Evolutionary conservation across 2,329 filamentous ascomycete genomes (phyloP).

Genomic region (Hymenoscyphus fraxineus): DNA sequence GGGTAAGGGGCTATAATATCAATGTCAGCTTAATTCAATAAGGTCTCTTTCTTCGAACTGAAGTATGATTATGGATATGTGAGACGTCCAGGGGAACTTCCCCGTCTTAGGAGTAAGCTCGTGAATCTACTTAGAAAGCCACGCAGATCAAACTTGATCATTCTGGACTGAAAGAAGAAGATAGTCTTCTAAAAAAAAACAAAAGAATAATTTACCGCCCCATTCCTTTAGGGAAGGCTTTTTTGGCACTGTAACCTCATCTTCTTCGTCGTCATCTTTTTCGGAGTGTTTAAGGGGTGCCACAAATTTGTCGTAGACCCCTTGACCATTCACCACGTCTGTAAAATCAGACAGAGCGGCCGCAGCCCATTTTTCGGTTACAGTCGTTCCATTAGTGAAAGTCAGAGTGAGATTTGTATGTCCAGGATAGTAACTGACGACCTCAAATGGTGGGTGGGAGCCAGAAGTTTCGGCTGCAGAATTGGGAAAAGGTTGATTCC

Average conservation of each 20-base stretch:
- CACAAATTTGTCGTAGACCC: slow-evolving; percentile 12
- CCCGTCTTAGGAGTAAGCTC: too few species aligned
- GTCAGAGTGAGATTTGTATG: slow-evolving; percentile 29
- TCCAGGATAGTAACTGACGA: background rate
- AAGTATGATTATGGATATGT: background rate
- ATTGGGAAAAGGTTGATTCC: slow-evolving; percentile 2
- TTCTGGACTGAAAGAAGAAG: background rate
- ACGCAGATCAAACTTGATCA: too few species aligned
- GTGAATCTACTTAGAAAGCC: too few species aligned
- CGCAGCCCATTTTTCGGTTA: background rate
- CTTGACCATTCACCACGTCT: slow-evolving; percentile 4
- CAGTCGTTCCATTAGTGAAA: slow-evolving; percentile 37
- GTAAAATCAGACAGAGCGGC: background rate
- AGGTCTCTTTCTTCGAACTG: background rate
- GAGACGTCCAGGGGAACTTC: background rate
- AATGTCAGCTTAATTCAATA: background rate
- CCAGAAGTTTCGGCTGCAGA: background rate
- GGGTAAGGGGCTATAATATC: slow-evolving; percentile 7
- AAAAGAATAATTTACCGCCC: background rate
- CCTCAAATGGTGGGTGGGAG: background rate
- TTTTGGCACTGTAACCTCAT: background rate
- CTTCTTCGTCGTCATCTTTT: background rate
- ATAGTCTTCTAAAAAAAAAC: background rate
- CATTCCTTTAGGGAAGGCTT: background rate
- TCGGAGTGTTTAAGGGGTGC: background rate